Evolutionary conservation across 1,139 yeast species (phyloP).

Genomic region (Pichia cactophila): DNA sequence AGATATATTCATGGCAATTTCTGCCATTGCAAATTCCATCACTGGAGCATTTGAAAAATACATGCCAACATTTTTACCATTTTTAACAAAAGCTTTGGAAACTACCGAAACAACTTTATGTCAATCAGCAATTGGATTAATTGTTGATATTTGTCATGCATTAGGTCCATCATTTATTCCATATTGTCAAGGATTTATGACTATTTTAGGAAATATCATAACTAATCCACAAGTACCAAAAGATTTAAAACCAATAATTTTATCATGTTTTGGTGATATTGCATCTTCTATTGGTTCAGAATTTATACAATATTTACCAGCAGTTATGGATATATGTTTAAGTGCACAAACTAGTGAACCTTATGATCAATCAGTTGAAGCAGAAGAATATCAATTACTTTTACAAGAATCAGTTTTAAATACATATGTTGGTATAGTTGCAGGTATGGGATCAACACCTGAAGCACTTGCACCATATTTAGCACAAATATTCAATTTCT

Average conservation of each 20-base stretch:
- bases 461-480: slow-evolving; percentile 57
- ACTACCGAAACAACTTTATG: slow-evolving; percentile 81
- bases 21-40: slow-evolving; percentile 79
- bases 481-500: slow-evolving; percentile 61
- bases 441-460: slow-evolving; percentile 73
- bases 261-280: slow-evolving; percentile 95
- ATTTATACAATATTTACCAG: slow-evolving; percentile 68
- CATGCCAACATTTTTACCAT: slow-evolving; percentile 78
- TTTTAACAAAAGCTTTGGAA: slow-evolving; percentile 64
- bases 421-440: slow-evolving; percentile 91
- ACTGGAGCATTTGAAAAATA: slow-evolving; percentile 65
- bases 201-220: slow-evolving; percentile 65
- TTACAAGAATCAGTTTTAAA: slow-evolving; percentile 85
- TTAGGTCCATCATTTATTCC: slow-evolving; percentile 66
- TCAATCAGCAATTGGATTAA: slow-evolving; percentile 85
- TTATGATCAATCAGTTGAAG: slow-evolving; percentile 59
- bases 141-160: slow-evolving; percentile 95
- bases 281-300: slow-evolving; percentile 79
- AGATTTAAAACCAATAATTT: slow-evolving; percentile 77
- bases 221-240: slow-evolving; percentile 60
- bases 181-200: slow-evolving; percentile 77
- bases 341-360: slow-evolving; percentile 52
- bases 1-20: slow-evolving; percentile 85
- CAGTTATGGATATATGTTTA: slow-evolving; percentile 65
- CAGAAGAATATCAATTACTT: slow-evolving; percentile 64